Evolutionary conservation across 192 early-diverging fungal species (phyloP), one percentile per base, ranked within the genome.

Genomic region (Backusella circina): DNA sequence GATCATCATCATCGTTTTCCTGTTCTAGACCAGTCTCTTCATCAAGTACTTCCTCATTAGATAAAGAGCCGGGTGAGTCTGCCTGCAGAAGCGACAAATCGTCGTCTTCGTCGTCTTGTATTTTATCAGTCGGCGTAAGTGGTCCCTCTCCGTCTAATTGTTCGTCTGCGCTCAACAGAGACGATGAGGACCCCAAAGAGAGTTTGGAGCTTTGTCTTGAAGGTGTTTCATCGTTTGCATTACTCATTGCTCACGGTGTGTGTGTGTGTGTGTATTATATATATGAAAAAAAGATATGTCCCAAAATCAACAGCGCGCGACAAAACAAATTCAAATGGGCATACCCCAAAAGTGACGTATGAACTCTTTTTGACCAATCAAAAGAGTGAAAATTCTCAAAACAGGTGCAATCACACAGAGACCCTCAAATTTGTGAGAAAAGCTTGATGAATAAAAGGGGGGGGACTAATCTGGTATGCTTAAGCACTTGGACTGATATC

Each of bases 101-200:
- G 26, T 61, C 54, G 54, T 61, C 54, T 73, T 76, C 79, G 36
- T 79, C 78, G 69, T 79, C 78, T 41, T 72, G 44, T 39, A 80
- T 33, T 47, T 72, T 65, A 37, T 80, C 79, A 26, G 75, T 76
- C 36, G 79, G 75, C 15, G 79, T 76, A 7, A 80, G 36, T 44
- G 79, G 79, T 9, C 74, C 79, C 32, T 72, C 79, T 15, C 73
- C 78, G 38, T 75, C 78, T 64, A 75, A 57, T 35, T 71, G 51
- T 18, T 78, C 77, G 36, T 78, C 77, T 21, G 70, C 57, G 54
- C 75, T 81, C 30, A 77, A 21, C 28, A 70, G 72, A 65, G 79
- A 81, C 30, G 79, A 76, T 28, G 72, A 77, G 28, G 79, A 81
- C 2, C 75, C 79, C 31, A 81, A 67, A 10, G 75, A 81, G 33